Evolutionary conservation across 225 moss, liverwort and hornwort genomes (phyloP).

Genomic region (Lunularia cruciata): DNA sequence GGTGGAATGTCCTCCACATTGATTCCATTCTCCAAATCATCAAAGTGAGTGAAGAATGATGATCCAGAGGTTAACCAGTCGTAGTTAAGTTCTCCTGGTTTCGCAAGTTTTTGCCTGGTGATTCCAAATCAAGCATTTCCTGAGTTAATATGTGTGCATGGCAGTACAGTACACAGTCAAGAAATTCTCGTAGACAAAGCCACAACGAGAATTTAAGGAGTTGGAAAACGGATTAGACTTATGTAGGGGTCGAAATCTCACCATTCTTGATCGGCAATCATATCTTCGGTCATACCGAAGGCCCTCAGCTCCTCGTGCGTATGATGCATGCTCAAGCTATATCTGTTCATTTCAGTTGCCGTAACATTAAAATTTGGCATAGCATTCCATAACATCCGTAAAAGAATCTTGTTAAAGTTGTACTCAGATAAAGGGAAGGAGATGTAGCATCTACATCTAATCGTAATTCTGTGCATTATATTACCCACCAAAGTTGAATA

Average conservation of each 20-base stretch:
- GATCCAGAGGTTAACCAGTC: slow-evolving; percentile 70
- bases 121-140: neutral
- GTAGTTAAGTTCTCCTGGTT: slow-evolving; percentile 79
- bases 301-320: slow-evolving; percentile 73
- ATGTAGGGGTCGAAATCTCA: slow-evolving; percentile 24
- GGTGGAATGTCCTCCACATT: slow-evolving; percentile 61
- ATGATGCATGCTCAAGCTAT: slow-evolving; percentile 87
- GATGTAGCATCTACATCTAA: neutral
- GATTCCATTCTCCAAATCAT: slow-evolving; percentile 56
- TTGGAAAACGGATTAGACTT: neutral
- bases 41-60: slow-evolving; percentile 85
- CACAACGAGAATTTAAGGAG: neutral
- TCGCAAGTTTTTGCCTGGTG: slow-evolving; percentile 75
- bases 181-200: neutral
- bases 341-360: slow-evolving; percentile 46
- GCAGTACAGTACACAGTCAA: too few relatives aligned
- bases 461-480: too few relatives aligned
- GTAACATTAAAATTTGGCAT: neutral
- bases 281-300: slow-evolving; percentile 95
- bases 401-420: too few relatives aligned
- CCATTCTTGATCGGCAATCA: slow-evolving; percentile 99
- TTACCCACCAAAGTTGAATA: too few relatives aligned
- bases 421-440: neutral
- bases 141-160: neutral
- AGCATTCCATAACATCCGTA: too few relatives aligned